Evolutionary conservation across 257 asterid species (phyloP), one percentile per base, ranked within the genome.

Genomic region (Nicotiana obtusifolia): DNA sequence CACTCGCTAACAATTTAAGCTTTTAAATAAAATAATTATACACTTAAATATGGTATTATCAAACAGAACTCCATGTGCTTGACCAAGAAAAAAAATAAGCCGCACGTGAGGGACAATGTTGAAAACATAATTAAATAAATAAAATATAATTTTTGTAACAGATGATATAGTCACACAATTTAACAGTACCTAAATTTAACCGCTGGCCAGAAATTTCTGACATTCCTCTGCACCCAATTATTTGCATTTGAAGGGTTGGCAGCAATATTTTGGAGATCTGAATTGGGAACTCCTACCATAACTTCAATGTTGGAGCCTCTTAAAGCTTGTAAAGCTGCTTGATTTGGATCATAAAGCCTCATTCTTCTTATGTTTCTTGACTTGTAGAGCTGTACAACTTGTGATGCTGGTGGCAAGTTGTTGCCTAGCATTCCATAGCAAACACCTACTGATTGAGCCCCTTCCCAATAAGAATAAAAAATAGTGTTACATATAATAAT

Each of bases 291-390:
- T 54, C 66, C 81, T 53, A 77, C 2, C 30, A 53, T 54, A 37
- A 77, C 52, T 52, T 77, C 52, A 26, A 77, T 77, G 17, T 77
- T 53, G 65, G 81, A 77, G 30, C 81, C 67, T 77, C 66, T 77
- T 14, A 77, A 60, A 10, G 81, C 81, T 17, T 77, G 81, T 28
- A 77, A 30, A 7, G 47, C 66, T 57, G 65, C 81, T 20, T 26
- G 65, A 37, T 77, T 53, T 26, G 66, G 81, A 35, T 77, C 64
- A 60, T 77, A 77, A 53, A 54, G 26, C 17, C 81, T 77, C 81
- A 77, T 77, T 54, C 44, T 77, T 77, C 19, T 54, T n/a, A 77
- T 54, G 17, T 77, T 77, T 77, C 37, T 77, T n/a, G 81, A 16
- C 8, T 77, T 77, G 53, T 77, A 77, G 49, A 77, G 81, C 10